Evolutionary conservation across 225 moss, liverwort and hornwort species (phyloP), one percentile per base, ranked within the genome.

Genomic region (Polytrichum commune): DNA sequence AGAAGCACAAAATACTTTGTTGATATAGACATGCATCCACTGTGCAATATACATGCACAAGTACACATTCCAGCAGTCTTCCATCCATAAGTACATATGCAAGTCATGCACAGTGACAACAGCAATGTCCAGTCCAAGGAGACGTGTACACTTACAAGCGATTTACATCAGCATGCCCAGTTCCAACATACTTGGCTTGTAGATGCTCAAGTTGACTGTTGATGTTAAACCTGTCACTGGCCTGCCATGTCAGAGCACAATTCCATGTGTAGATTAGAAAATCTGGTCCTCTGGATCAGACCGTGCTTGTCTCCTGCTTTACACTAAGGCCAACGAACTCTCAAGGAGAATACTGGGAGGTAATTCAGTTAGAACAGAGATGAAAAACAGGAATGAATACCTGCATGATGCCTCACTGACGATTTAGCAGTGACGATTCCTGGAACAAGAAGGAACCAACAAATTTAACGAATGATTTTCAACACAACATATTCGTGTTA

Each of bases 191-290:
- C 75, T 95, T 95, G 55, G 95, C 95, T 72, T 95, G 92, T 30
- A 95, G 76, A 67, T 95, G 95, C 89, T 95, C 95, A 62, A 92
- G 92, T 78, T 95, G 95, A 46, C 92, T 90, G 74, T 95, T 93
- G 86, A 95, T 95, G 66, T 95, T 95, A 54, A 93, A 95, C 62
- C 92, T 85, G 72, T 95, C 91, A 65, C 92, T 95, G 71, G 95
- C 95, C 95, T 95, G 86, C 54, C 27, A 70, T 28, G 16, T 63
- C 26, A 24, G 27, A 24, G 18, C 62, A 63, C 62, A 27, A 63
- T 63, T 58, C 58, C 58, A n/a, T 58, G 58, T 20, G 58, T 24
- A n/a, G 58, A 23, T 46, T 46, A 46, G 46, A 13, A 46, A 46
- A 46, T 4, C 22, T 60, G 60, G 7, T 23, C 24, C 24, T 60